Conservation (phyloP, 2,329 filamentous ascomycete species). For the Nothophaeocryptopus gaeumannii region DNA sequence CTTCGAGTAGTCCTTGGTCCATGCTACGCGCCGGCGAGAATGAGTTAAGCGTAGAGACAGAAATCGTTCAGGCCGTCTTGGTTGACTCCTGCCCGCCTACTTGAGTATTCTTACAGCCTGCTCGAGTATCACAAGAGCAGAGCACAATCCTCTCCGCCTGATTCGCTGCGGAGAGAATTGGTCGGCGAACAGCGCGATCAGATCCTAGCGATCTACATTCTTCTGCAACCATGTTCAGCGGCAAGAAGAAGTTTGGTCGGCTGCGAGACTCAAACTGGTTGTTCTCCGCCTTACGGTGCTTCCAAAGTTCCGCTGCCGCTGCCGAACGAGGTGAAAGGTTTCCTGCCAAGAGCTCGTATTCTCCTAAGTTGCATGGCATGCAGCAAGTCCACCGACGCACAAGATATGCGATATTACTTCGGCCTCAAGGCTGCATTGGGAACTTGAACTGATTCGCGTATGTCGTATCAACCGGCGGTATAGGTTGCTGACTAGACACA, state of each 20-base stretch:
- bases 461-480: conserved; percentile 17
- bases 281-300: conserved; percentile 7
- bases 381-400: too few species aligned
- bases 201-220: conserved; percentile 16
- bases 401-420: too few species aligned
- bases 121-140: too few species aligned
- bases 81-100: too few species aligned
- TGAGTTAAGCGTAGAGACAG: too few species aligned
- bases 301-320: too few species aligned
- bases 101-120: too few species aligned
- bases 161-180: conserved; percentile 13
- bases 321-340: background rate
- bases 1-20: too few species aligned
- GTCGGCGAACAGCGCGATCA: conserved; percentile 9
- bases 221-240: conserved; percentile 14
- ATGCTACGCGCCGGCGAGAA: too few species aligned
- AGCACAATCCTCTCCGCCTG: conserved; percentile 1
- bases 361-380: too few species aligned
- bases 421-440: conserved; percentile 4
- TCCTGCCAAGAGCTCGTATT: background rate
- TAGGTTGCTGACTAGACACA: conserved; percentile 27
- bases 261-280: conserved; percentile 12
- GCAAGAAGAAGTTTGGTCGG: conserved; percentile 8
- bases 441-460: conserved; percentile 22
- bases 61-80: too few species aligned